Evolutionary conservation across 768 basidiomycete species (phyloP), one percentile per base, ranked within the genome.

Genomic region (Trametes coccinea): DNA sequence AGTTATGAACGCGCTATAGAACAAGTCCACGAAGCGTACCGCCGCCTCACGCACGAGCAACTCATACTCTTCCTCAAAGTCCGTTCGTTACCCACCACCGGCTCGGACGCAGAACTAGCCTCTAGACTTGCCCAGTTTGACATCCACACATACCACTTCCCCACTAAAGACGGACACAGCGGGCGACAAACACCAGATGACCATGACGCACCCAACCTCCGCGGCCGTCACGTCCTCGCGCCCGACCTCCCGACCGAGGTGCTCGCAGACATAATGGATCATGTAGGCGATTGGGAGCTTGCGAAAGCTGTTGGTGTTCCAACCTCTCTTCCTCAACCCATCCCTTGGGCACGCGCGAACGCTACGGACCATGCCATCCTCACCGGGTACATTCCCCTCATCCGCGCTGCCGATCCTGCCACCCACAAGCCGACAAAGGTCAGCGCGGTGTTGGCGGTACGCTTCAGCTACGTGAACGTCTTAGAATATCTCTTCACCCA

Each of bases 271-370:
- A 91, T 93, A 61, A 73, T 93, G 73, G 89, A 93, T 60, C 83
- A 88, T 65, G 72, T 92, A 8, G 90, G 88, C 13, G 88, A 92
- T 71, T 95, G 92, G 91, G 89, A 93, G 67, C 84, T 95, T 8
- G 79, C 87, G 11, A 87, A 84, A 61, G 87, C 93, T 13, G 83
- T 94, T 39, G 85, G 87, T 17, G 77, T 93, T 1, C 89, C 87
- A 10, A 90, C 90, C 5, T 84, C 84, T 8, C 72, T 94, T 0
- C 73, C 82, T 4, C 80, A 78, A 30, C 91, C 92, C 9, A 73
- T 77, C 5, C 85, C 87, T 27, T 95, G 93, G 93, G 76, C 76
- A 50, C 82, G 82, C 44, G 89, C 93, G 6, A 84, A 87, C 17
- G 69, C 74, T 30, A 86, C 84, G 5, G 93, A 95, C 74, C 75